These are phyloP conservation scores for Sicyos edulis DNA, from an alignment of 306 rosid genomes.

Conservation along the genomic window DNA sequence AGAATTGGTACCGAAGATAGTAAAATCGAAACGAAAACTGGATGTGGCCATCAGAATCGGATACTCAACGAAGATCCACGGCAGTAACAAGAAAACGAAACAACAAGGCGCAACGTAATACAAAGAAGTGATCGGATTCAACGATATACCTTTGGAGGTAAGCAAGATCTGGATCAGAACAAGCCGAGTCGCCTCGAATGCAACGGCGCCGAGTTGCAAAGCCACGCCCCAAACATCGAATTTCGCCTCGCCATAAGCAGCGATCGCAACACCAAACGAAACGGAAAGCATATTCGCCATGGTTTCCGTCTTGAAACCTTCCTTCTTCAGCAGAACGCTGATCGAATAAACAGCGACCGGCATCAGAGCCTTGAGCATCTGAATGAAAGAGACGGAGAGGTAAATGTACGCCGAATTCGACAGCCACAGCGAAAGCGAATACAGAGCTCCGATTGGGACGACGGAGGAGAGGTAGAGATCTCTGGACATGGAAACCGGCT, in stretches of 20 bases:
- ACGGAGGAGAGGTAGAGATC: conserved; percentile 68
- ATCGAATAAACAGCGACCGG: conserved; percentile 90
- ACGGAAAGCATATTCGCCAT: conserved; percentile 81
- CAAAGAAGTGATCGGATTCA: conserved; percentile 70
- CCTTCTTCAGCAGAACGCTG: conserved; percentile 57
- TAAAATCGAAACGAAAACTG: conserved; percentile 52
- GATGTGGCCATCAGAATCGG: conserved; percentile 54
- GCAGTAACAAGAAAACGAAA: conserved; percentile 45
- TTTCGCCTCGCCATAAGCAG: conserved; percentile 79
- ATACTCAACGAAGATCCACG: conserved; percentile 72
- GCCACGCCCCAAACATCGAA: conserved; percentile 72
- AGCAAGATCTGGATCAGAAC: conserved; percentile 84
- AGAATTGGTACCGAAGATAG: conserved; percentile 67
- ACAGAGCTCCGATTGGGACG: conserved; percentile 81
- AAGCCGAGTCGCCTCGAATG: conserved; percentile 72
- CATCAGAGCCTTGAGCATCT: conserved; percentile 90
- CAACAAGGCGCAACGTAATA: conserved; percentile 88
- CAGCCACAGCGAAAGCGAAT: conserved; percentile 78
- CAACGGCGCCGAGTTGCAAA: conserved; percentile 78
- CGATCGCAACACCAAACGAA: conserved; percentile 74
- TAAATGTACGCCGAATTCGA: conserved; percentile 89
- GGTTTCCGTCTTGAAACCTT: conserved; percentile 52
- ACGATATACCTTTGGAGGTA: conserved; percentile 72
- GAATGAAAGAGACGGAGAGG: conserved; percentile 85
- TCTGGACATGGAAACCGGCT: conserved; percentile 64